Evolutionary conservation across 2,329 filamentous ascomycete genomes (phyloP).

Genomic region (Paraconiothyrium sp.): DNA sequence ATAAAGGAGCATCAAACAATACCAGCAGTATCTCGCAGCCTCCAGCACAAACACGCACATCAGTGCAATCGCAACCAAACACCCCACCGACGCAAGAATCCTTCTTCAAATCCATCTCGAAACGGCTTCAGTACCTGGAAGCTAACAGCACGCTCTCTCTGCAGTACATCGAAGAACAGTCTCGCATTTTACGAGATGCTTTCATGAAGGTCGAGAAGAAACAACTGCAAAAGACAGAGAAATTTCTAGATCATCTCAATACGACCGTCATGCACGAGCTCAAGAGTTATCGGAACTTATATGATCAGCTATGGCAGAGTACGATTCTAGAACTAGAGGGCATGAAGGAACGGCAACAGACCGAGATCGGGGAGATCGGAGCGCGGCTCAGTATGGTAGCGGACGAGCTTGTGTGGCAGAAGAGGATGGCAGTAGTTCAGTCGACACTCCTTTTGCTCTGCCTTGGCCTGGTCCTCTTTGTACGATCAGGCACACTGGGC

Average conservation of each 20-base stretch:
- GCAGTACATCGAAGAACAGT: constrained; percentile 97
- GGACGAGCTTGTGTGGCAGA: constrained; percentile 86
- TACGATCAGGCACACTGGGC: constrained; percentile 49
- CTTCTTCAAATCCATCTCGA: constrained; percentile 96
- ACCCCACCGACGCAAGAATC: constrained; percentile 92
- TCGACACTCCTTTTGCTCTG: constrained; percentile 87
- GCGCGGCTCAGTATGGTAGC: constrained; percentile 84
- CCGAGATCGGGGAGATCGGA: constrained; percentile 84
- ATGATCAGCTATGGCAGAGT: constrained; percentile 96
- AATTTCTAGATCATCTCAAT: constrained; percentile 87
- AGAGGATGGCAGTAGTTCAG: constrained; percentile 93
- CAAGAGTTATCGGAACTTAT: constrained; percentile 72
- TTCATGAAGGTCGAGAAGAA: constrained; percentile 87
- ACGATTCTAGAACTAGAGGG: constrained; percentile 91
- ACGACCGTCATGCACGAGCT: constrained; percentile 80
- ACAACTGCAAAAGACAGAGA: constrained; percentile 82
- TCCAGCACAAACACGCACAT: constrained; percentile 32
- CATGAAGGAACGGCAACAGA: constrained; percentile 83
- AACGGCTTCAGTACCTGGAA: constrained; percentile 89
- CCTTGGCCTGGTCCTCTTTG: constrained; percentile 86
- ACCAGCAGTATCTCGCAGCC: constrained; percentile 28
- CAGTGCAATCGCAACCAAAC: constrained; percentile 56
- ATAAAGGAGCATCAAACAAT: constrained; percentile 25
- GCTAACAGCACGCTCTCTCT: constrained; percentile 91
- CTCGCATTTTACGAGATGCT: constrained; percentile 85